Conservation (phyloP, 2,329 filamentous ascomycete species). For the Didymella lethalis region DNA sequence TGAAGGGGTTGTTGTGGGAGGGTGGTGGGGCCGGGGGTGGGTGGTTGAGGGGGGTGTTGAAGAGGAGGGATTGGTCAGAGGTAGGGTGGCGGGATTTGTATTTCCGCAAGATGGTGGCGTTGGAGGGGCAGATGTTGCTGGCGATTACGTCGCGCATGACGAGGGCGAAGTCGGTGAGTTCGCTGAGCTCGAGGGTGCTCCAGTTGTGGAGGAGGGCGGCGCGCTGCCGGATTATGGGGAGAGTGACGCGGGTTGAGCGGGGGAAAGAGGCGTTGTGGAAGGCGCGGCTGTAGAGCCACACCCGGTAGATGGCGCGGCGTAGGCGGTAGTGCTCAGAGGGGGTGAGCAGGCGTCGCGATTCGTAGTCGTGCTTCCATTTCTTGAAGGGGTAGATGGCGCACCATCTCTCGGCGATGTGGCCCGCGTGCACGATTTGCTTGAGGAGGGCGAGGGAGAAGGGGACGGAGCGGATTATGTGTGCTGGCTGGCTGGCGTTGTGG, state of each 20-base stretch:
- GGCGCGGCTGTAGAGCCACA: neutral
- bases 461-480: neutral
- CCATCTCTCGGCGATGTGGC: constrained; percentile 64
- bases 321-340: neutral
- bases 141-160: neutral
- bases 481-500: neutral
- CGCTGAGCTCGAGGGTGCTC: neutral
- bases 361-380: constrained; percentile 67
- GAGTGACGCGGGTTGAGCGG: neutral
- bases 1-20: neutral
- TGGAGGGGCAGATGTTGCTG: neutral
- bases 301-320: neutral
- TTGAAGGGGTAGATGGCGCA: constrained; percentile 69
- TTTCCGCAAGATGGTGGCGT: neutral
- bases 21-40: neutral
- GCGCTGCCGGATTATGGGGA: neutral
- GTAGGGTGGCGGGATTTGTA: neutral
- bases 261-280: neutral
- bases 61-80: neutral
- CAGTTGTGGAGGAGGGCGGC: neutral
- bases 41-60: neutral
- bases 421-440: constrained; percentile 63
- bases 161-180: neutral
- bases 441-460: neutral
- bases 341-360: constrained; percentile 61